Base-by-base conservation (phyloP, 106 monocot genomes). In the Vanilla planifolia region DNA sequence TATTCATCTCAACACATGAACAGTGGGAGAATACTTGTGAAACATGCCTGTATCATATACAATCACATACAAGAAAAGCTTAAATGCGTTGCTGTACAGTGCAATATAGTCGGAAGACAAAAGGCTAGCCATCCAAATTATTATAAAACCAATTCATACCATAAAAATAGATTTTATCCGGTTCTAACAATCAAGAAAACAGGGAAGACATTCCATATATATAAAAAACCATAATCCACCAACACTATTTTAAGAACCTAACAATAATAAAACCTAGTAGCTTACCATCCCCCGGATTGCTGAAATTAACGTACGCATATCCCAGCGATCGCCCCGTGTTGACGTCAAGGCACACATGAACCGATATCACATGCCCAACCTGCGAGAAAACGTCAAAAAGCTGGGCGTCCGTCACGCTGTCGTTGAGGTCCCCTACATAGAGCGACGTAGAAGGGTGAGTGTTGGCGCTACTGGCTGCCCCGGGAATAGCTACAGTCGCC, bases 391-490 rank as follows among this genome's bases (percentile, higher is more conserved):
- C 51, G 32, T 92, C 92, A 55, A 48, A 92, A 51, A 92, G 68
- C 71, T 92, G 88, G 17, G 78, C 65, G 46, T 92, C 92, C 15
- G 80, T 80, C n/a, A 92, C 88, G 66, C 40, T 81, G 33, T 33
- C 15, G 51, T 92, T 84, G 32, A 92, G 70, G 61, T 92, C 92
- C 32, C 92, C 92, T 3, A 92, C 88, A 60, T 92, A 92, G 24
- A 79, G 68, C 40, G 79, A 71, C 4, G 79, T 75, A 34, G 68
- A 41, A 13, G 78, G 52, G 20, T 63, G 67, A 42, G 35, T 50
- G 25, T 69, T 39, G 35, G 23, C 55, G 35, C 35, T 55, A 0
- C 28, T 32, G 2, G 20, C 34, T 28, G 9, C 44, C 50, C 39
- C 41, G 20, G 24, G 0, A 41, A 13, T 0, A 33, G 39, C 41